A percentile compares a stretch with the other conserved stretches of the same genome.
Conservation (phyloP, 768 basidiomycete genomes). For the Phaeotremella skinneri region DNA sequence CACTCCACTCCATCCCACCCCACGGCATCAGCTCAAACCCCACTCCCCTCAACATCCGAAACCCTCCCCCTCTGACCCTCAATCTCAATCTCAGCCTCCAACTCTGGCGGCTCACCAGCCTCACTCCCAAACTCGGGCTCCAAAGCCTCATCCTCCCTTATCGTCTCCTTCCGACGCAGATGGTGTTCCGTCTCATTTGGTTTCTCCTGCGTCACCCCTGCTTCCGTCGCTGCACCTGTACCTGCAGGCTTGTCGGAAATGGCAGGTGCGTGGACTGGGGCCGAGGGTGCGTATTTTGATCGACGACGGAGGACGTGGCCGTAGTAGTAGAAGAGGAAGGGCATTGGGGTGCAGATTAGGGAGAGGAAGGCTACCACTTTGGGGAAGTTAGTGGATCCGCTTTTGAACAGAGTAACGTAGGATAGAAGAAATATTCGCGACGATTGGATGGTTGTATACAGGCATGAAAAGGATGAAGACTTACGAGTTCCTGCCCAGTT, state of each 20-base stretch:
- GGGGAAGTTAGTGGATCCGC: constrained; percentile 49
- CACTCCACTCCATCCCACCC: too few species aligned
- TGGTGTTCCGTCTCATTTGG: neutral
- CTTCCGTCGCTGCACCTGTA: neutral
- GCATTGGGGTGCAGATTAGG: constrained; percentile 41
- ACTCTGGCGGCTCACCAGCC: neutral
- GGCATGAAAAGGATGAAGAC: neutral
- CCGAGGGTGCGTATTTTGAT: constrained; percentile 25
- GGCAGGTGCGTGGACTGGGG: neutral
- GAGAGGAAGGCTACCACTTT: constrained; percentile 24
- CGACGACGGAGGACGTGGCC: constrained; percentile 58
- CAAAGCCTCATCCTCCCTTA: neutral
- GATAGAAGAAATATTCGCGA: constrained; percentile 3
- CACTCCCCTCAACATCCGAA: neutral
- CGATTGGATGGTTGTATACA: constrained; percentile 51
- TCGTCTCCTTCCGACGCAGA: neutral
- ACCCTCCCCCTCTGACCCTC: neutral
- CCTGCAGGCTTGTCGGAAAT: neutral
- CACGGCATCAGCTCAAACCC: neutral
- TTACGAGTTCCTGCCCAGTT: constrained; percentile 24
- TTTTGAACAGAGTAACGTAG: neutral
- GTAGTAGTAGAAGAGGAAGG: constrained; percentile 68
- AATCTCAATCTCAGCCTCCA: too few species aligned
- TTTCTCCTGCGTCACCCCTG: neutral
- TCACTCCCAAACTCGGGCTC: neutral